Evolutionary conservation across 2,329 filamentous ascomycete genomes (phyloP).

Genomic region (Pezicula neosporulosa): DNA sequence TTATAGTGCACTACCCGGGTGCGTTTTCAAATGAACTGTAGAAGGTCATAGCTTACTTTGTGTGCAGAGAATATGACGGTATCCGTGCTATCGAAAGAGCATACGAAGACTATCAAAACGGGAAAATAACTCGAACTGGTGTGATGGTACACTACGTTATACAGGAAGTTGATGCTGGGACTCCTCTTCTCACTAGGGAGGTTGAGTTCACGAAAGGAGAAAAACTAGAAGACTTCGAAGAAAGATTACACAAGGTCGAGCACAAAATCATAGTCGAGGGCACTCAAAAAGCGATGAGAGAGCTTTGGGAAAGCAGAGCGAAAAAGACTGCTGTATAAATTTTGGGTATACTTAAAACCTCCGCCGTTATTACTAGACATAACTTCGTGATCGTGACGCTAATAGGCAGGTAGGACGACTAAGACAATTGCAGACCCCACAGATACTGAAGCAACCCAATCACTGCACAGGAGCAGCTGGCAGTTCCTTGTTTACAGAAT

Average conservation of each 20-base stretch:
- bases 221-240: constrained; percentile 61
- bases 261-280: constrained; percentile 78
- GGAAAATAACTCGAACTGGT: constrained; percentile 65
- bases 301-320: constrained; percentile 28
- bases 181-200: constrained; percentile 67
- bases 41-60: no score
- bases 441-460: background rate
- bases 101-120: constrained; percentile 65
- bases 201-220: constrained; percentile 65
- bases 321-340: constrained; percentile 2
- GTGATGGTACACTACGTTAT: constrained; percentile 90
- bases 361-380: background rate
- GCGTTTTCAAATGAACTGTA: constrained; percentile 26
- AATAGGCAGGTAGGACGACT: no score
- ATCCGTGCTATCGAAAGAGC: constrained; percentile 75
- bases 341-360: background rate
- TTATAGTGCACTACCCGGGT: constrained; percentile 62
- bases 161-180: constrained; percentile 74
- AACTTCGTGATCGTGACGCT: no score
- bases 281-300: constrained; percentile 47
- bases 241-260: constrained; percentile 72
- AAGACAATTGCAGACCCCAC: no score
- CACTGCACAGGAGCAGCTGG: constrained; percentile 3
- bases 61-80: constrained; percentile 61
- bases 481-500: constrained; percentile 3